Conservation (phyloP, 2,329 filamentous ascomycete species). For the Pseudogymnoascus sp. region DNA sequence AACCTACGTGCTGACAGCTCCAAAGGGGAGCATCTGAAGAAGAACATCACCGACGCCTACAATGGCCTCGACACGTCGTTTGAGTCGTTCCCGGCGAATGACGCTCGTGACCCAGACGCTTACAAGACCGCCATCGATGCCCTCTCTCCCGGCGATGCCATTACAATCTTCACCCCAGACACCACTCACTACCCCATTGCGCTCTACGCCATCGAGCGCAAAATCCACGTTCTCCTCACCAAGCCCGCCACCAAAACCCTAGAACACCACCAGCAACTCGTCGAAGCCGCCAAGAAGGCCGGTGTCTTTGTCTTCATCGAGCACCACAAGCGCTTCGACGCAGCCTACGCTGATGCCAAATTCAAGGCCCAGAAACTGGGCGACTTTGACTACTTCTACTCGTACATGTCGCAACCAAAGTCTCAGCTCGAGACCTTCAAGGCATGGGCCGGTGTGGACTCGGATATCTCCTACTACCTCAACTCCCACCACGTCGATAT, state of each 20-base stretch:
- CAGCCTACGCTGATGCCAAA: conserved; percentile 81
- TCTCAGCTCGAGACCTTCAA: conserved; percentile 90
- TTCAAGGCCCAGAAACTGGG: conserved; percentile 69
- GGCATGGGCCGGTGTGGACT: conserved; percentile 85
- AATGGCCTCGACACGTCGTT: conserved; percentile 85
- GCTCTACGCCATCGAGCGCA: conserved; percentile 80
- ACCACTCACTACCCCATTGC: conserved; percentile 90
- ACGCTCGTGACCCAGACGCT: conserved; percentile 65
- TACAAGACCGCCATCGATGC: conserved; percentile 87
- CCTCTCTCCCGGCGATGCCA: conserved; percentile 72
- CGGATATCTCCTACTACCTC: conserved; percentile 91
- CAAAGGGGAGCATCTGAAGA: conserved; percentile 69
- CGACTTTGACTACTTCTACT: conserved; percentile 98
- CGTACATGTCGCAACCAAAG: conserved; percentile 92
- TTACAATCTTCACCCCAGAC: conserved; percentile 94
- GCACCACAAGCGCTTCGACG: conserved; percentile 95
- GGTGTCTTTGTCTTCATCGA: conserved; percentile 88
- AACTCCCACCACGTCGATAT: conserved; percentile 94
- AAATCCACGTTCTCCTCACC: conserved; percentile 85
- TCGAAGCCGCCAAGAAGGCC: conserved; percentile 63
- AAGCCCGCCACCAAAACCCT: conserved; percentile 88
- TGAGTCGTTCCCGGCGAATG: conserved; percentile 71
- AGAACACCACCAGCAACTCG: conserved; percentile 67
- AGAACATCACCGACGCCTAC: conserved; percentile 83
- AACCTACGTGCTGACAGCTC: conserved; percentile 4